These are phyloP conservation scores for Tetrahymena elliotti DNA, from an alignment of 73 alveolate species.

Conservation along the genomic window DNA sequence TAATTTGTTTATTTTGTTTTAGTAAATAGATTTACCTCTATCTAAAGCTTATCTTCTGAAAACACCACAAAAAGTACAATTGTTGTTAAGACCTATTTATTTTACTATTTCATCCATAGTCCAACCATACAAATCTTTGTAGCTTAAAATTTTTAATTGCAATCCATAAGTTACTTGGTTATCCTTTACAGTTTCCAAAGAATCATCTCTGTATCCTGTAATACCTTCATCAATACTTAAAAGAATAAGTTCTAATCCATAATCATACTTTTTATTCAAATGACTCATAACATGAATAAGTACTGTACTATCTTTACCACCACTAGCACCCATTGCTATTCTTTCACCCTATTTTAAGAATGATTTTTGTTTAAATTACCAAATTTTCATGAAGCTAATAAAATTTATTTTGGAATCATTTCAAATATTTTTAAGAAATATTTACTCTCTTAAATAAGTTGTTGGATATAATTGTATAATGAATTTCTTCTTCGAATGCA, in stretches of 20 bases:
- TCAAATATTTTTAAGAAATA: background rate
- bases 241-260: constrained; percentile 80
- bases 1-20: background rate
- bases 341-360: constrained; percentile 51
- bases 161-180: constrained; percentile 74
- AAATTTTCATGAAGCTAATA: background rate
- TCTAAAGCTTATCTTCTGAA: constrained; percentile 96
- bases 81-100: constrained; percentile 73
- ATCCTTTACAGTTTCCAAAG: constrained; percentile 87
- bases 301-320: constrained; percentile 98
- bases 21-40: constrained; percentile 40
- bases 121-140: constrained; percentile 88
- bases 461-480: constrained; percentile 75
- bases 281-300: constrained; percentile 87
- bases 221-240: constrained; percentile 97
- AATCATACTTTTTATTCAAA: constrained; percentile 82
- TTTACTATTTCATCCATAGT: constrained; percentile 98
- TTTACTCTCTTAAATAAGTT: constrained; percentile 55
- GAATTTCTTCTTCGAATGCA: constrained; percentile 94
- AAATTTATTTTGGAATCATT: no score
- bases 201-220: constrained; percentile 95
- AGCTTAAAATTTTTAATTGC: constrained; percentile 77
- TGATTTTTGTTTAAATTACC: background rate
- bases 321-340: constrained; percentile 85
- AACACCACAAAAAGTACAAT: constrained; percentile 98